Percentiles rank a stretch among this genome's conserved stretches.
Evolutionary conservation across 495 filamentous ascomycete genomes (phyloP).

Genomic region (Neurospora sp.): DNA sequence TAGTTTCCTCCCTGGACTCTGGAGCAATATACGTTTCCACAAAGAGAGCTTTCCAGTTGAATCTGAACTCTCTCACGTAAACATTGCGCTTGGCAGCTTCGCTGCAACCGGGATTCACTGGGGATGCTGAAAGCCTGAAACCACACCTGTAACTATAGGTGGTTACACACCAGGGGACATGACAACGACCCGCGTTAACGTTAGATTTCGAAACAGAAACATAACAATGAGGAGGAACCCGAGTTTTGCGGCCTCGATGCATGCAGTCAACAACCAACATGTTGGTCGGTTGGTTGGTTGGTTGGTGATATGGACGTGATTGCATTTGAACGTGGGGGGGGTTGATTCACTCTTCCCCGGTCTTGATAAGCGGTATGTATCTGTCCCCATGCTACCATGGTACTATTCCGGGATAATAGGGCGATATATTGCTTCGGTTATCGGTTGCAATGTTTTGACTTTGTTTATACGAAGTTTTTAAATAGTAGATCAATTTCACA

Average conservation of each 20-base stretch:
- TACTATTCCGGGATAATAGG: neutral
- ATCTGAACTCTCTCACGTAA: neutral
- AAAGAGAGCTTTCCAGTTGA: neutral
- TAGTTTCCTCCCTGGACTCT: neutral
- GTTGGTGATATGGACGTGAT: neutral
- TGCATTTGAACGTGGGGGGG: neutral
- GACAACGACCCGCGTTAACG: neutral
- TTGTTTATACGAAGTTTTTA: neutral
- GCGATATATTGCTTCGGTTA: neutral
- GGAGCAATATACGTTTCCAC: neutral
- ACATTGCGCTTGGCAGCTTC: neutral
- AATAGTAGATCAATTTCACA: neutral
- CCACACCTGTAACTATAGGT: neutral
- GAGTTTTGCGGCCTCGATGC: neutral
- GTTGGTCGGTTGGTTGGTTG: neutral
- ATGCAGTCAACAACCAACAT: neutral
- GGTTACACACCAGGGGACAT: neutral
- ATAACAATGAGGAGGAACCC: neutral
- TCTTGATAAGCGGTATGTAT: no score
- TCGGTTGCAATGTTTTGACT: neutral
- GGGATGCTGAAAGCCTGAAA: neutral
- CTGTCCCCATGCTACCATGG: neutral
- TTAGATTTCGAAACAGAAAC: neutral
- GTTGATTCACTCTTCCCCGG: no score
- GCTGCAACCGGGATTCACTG: neutral